A percentile compares a stretch with the other conserved stretches of the same genome.
These are phyloP conservation scores for Chlamydomonas asymmetrica DNA, from an alignment of 139 green algal genomes.

Conservation along the genomic window DNA sequence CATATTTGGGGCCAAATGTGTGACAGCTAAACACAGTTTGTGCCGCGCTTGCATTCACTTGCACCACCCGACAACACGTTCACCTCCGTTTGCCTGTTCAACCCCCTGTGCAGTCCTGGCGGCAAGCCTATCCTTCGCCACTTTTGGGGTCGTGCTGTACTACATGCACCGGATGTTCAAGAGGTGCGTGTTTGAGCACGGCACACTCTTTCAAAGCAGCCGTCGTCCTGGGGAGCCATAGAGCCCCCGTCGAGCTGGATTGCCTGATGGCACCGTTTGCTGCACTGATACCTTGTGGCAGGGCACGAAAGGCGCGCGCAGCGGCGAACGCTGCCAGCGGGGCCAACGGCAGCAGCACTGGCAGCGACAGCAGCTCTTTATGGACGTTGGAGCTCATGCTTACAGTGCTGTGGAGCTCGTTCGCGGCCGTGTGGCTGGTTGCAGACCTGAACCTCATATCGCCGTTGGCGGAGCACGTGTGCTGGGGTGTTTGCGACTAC, in stretches of 20 bases:
- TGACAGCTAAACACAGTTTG: background rate
- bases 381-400: slow-evolving; percentile 28
- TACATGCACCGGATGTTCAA: slow-evolving; percentile 37
- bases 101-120: background rate
- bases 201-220: no score
- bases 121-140: slow-evolving; percentile 27
- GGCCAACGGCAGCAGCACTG: background rate
- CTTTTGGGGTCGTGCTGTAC: slow-evolving; percentile 32
- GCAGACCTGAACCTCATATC: slow-evolving; percentile 20
- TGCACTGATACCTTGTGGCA: no score
- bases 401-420: slow-evolving; percentile 46
- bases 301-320: background rate
- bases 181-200: slow-evolving; percentile 1
- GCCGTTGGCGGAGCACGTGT: slow-evolving; percentile 27
- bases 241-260: background rate
- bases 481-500: slow-evolving; percentile 51
- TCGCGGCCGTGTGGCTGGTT: slow-evolving; percentile 44
- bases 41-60: background rate
- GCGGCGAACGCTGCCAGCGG: slow-evolving; percentile 7
- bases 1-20: background rate
- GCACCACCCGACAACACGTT: background rate
- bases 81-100: background rate
- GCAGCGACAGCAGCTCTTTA: slow-evolving; percentile 15
- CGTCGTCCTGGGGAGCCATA: background rate
- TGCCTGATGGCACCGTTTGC: background rate